Evolutionary conservation across 176 grass and related monocot genomes (phyloP).

Genomic region (Areca catechu): DNA sequence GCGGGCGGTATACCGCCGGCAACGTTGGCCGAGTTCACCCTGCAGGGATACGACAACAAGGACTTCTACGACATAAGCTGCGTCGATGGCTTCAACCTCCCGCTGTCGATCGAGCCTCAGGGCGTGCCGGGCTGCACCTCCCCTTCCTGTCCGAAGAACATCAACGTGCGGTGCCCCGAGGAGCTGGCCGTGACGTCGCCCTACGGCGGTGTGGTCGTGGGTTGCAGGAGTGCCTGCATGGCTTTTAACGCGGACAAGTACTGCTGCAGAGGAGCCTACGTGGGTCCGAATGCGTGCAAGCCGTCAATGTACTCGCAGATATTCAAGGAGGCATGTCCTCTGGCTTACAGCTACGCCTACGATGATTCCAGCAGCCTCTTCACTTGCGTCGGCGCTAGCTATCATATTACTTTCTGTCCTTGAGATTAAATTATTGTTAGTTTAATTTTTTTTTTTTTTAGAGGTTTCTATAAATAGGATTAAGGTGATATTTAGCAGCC

Average conservation of each 20-base stretch:
- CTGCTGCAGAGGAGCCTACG: too few species aligned
- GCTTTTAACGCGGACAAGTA: slow-evolving; percentile 36
- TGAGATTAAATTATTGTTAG: too few species aligned
- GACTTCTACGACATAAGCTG: slow-evolving; percentile 61
- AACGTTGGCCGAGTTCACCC: slow-evolving; percentile 42
- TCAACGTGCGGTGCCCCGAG: slow-evolving; percentile 38
- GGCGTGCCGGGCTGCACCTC: not conserved
- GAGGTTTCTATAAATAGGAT: too few species aligned
- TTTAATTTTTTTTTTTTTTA: too few species aligned
- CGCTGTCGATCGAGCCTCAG: slow-evolving; percentile 18
- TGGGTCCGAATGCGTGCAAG: too few species aligned
- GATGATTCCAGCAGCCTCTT: too few species aligned
- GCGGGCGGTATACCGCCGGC: slow-evolving; percentile 27
- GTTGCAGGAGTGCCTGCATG: slow-evolving; percentile 51
- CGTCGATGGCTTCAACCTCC: slow-evolving; percentile 60
- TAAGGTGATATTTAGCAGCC: too few species aligned
- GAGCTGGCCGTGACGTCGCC: slow-evolving; percentile 20
- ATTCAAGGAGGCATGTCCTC: too few species aligned
- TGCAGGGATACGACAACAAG: slow-evolving; percentile 12
- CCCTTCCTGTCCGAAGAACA: slow-evolving; percentile 20
- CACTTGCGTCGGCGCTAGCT: too few species aligned
- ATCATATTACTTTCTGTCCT: too few species aligned
- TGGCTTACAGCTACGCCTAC: too few species aligned
- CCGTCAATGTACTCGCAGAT: too few species aligned
- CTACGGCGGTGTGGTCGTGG: slow-evolving; percentile 10